Conservation (phyloP, 2,329 filamentous ascomycete species). For the Aspergillus ibericus region DNA sequence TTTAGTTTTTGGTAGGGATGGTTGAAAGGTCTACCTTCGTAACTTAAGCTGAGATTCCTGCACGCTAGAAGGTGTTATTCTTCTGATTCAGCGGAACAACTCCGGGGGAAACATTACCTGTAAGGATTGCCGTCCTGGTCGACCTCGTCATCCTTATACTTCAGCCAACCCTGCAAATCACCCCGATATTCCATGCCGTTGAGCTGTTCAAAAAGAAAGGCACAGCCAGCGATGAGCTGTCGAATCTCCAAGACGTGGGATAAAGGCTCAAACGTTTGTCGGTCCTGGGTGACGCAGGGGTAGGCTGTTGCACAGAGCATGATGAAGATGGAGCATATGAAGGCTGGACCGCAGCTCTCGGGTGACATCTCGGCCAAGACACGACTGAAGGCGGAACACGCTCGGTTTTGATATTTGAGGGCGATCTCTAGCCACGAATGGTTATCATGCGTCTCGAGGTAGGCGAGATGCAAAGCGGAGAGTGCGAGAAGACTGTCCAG, state of each 20-base stretch:
- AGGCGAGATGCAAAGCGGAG: slow-evolving; percentile 46
- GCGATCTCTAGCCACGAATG: slow-evolving; percentile 37
- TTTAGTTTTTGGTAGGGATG: neutral
- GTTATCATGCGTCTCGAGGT: slow-evolving; percentile 35
- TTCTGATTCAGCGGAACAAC: neutral
- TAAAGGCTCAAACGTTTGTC: slow-evolving; percentile 26
- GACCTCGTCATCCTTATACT: slow-evolving; percentile 19
- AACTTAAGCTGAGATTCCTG: slow-evolving; percentile 15
- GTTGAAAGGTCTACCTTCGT: slow-evolving; percentile 11
- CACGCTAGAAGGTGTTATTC: slow-evolving; percentile 1
- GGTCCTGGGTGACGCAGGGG: slow-evolving; percentile 29
- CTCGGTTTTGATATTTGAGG: slow-evolving; percentile 38
- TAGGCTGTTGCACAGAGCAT: slow-evolving; percentile 38
- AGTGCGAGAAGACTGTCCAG: slow-evolving; percentile 47
- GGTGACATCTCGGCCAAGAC: slow-evolving; percentile 40
- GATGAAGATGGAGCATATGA: slow-evolving; percentile 42
- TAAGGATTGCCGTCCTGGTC: slow-evolving; percentile 7
- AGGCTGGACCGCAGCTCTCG: slow-evolving; percentile 45
- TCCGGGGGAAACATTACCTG: slow-evolving; percentile 1
- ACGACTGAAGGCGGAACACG: slow-evolving; percentile 35
- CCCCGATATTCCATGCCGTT: slow-evolving; percentile 22
- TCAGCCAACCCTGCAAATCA: slow-evolving; percentile 29
- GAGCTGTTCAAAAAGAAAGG: slow-evolving; percentile 31
- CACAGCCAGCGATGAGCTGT: slow-evolving; percentile 30
- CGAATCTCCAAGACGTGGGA: slow-evolving; percentile 30